These are phyloP conservation scores for Wickerhamomyces rabaulensis DNA, from an alignment of 805 yeast genomes.

Conservation along the genomic window DNA sequence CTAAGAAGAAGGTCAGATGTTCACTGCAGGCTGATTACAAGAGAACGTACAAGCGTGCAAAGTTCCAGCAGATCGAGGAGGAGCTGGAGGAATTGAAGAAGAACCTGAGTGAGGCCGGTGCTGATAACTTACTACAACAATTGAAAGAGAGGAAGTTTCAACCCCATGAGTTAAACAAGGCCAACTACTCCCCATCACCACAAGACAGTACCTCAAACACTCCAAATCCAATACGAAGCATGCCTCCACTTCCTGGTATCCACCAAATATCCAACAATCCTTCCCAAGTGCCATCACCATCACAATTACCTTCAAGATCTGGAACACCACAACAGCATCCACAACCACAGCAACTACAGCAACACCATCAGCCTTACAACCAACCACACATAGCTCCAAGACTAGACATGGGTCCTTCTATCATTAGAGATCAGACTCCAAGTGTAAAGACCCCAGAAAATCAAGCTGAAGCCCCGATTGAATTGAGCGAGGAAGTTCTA, in stretches of 20 bases:
- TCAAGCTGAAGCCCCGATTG: conserved; percentile 9
- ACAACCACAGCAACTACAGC: background rate
- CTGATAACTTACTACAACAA: conserved; percentile 17
- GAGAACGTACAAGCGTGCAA: conserved; percentile 83
- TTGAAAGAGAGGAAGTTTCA: conserved; percentile 15
- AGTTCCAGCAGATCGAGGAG: conserved; percentile 75
- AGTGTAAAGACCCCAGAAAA: conserved; percentile 1
- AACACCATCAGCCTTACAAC: background rate
- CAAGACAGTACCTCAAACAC: background rate
- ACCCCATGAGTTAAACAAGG: conserved; percentile 11
- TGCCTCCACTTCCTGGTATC: background rate
- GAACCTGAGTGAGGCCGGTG: conserved; percentile 34
- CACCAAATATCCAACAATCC: background rate
- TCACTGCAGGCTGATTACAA: conserved; percentile 76
- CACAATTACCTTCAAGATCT: background rate
- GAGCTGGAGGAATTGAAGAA: conserved; percentile 68
- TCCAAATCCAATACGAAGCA: background rate
- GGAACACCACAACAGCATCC: background rate
- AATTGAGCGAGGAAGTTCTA: conserved; percentile 32
- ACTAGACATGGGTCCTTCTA: conserved; percentile 18
- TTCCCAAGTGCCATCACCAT: background rate
- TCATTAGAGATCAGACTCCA: conserved; percentile 17
- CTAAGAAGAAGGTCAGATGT: conserved; percentile 64
- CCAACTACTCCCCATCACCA: background rate
- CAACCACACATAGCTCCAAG: background rate